Evolutionary conservation across 2,329 filamentous ascomycete species (phyloP).

Genomic region (Ophiocordyceps camponoti-floridani): DNA sequence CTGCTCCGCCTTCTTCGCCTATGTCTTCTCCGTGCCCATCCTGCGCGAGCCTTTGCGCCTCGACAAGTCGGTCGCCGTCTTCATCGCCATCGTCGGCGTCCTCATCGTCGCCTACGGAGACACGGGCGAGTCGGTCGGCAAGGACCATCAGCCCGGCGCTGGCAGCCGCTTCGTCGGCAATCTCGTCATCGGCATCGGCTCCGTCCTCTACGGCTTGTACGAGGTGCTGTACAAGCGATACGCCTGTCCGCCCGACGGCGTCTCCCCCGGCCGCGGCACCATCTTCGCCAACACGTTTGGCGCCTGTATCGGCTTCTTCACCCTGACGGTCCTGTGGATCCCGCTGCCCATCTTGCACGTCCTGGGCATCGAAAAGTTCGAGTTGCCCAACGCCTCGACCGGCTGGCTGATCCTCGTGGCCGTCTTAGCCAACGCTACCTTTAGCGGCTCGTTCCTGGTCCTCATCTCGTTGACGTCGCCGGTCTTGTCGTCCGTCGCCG

Average conservation of each 20-base stretch:
- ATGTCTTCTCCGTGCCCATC: constrained; percentile 85
- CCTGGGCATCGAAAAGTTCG: constrained; percentile 65
- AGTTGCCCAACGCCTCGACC: constrained; percentile 58
- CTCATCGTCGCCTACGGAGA: constrained; percentile 93
- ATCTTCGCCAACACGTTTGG: constrained; percentile 92
- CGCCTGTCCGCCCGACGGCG: constrained; percentile 84
- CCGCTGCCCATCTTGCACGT: constrained; percentile 73
- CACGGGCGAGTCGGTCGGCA: constrained; percentile 16
- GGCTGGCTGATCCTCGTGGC: constrained; percentile 67
- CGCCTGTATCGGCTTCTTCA: constrained; percentile 73
- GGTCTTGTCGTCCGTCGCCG: constrained; percentile 81
- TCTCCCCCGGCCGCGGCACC: constrained; percentile 70
- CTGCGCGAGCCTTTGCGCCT: constrained; percentile 68
- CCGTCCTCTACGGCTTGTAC: constrained; percentile 87
- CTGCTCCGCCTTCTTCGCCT: constrained; percentile 96
- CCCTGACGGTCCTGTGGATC: constrained; percentile 75
- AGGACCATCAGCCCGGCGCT: constrained; percentile 13
- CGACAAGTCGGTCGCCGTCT: constrained; percentile 75
- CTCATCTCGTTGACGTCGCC: constrained; percentile 86
- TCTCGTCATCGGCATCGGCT: constrained; percentile 77
- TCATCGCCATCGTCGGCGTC: constrained; percentile 75
- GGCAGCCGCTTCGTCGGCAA: constrained; percentile 66
- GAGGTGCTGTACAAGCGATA: constrained; percentile 91
- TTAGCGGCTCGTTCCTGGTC: constrained; percentile 83
- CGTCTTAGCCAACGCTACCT: constrained; percentile 74